A percentile compares a stretch with the other conserved stretches of the same genome.
phyloP scores from a whole-genome alignment of 495 filamentous ascomycete genomes.

The Hyaloscypha variabilis region DNA sequence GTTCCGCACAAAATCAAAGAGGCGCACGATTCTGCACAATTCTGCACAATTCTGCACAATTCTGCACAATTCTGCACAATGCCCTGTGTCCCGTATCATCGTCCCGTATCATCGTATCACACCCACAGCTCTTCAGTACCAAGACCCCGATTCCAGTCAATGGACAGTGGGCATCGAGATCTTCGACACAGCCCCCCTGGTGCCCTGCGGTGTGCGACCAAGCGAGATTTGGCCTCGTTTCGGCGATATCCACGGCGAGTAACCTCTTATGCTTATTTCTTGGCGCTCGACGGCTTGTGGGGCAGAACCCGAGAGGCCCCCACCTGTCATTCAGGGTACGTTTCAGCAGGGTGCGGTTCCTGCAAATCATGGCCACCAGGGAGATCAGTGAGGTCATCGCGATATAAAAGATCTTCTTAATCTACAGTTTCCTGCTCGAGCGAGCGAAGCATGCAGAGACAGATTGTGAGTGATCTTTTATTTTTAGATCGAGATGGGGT shows the following conservation, averaged over 20 bases:
- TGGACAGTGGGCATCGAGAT: not conserved
- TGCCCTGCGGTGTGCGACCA: not conserved
- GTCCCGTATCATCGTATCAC: not conserved
- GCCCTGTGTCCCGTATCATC: not conserved
- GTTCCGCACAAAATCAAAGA: not conserved
- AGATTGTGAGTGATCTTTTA: not conserved
- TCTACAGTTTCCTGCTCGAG: not conserved
- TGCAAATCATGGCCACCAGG: not conserved
- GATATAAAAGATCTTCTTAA: not conserved
- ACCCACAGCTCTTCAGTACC: not conserved
- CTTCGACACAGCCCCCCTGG: constrained; percentile 1
- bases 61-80: not conserved
- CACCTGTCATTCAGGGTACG: not conserved
- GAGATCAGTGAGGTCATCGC: not conserved
- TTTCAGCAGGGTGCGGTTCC: not conserved
- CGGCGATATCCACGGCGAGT: not conserved
- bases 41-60: not conserved
- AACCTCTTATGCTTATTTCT: not conserved
- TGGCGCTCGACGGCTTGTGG: not conserved
- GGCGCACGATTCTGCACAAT: not conserved
- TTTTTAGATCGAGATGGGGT: not conserved
- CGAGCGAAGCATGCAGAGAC: not conserved
- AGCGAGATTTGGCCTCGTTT: not conserved
- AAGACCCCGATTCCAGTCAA: not conserved
- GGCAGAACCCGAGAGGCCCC: no score